Base-by-base conservation (phyloP, 164 flowering plant species). In the Santalum album region DNA sequence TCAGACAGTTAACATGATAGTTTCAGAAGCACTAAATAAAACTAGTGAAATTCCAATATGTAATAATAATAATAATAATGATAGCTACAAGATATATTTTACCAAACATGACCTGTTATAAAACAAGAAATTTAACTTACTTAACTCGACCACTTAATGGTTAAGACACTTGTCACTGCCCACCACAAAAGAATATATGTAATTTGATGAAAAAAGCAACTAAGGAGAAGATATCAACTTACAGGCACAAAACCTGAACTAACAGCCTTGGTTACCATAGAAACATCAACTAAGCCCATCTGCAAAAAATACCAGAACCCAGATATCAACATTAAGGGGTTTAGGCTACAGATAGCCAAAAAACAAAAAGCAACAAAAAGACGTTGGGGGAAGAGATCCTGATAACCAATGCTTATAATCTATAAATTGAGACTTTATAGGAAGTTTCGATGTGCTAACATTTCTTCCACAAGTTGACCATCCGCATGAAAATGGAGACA, bases 401-500 rank as follows among this genome's bases (percentile, higher is more conserved):
- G 9, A 32, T 23, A 36, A 47, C 3, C 11, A n/a, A 24, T 40
- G 25, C 25, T 38, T 49, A 22, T 24, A 39, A 51, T 42, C 38
- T 27, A 49, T 51, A 58, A 72, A 34, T 26, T 64, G 3, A 62
- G 53, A 38, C 26, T 62, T 40, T 62, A 11, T 22, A 58, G 22
- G 25, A 51, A 63, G 51, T n/a, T n/a, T n/a, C n/a, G n/a, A n/a
- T n/a, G n/a, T 63, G 57, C 86, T 82, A 49, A 92, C 96, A 72
- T 81, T 82, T 85, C 84, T 82, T 60, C 71, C 60, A 62, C 75
- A 58, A 51, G 99, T 92, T 56, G 87, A 73, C 99, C 99, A 92
- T 68, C 99, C 99, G 73, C 88, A 83, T 57, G 99, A 71, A 85
- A 83, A 87, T 53, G 99, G 99, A 63, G 97, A 78, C 81, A 92